A percentile compares a stretch with the other conserved stretches of the same genome.
phyloP scores from a whole-genome alignment of 495 filamentous ascomycete genomes.

The Cudoniella acicularis region DNA sequence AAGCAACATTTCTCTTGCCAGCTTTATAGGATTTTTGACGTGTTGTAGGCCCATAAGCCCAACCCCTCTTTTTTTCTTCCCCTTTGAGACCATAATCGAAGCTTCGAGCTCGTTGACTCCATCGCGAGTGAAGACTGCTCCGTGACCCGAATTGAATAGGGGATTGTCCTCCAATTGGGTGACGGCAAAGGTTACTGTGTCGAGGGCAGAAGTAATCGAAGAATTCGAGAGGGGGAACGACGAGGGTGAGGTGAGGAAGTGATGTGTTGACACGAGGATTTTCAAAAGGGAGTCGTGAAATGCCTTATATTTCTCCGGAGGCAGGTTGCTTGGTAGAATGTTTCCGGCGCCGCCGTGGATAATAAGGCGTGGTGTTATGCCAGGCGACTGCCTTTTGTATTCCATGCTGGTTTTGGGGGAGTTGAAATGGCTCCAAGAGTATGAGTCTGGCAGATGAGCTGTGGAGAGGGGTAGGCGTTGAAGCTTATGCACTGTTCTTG shows the following conservation, averaged over 20 bases:
- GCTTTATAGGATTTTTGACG: slow-evolving; percentile 74
- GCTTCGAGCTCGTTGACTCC: slow-evolving; percentile 87
- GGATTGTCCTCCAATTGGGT: slow-evolving; percentile 72
- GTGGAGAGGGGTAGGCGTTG: no score
- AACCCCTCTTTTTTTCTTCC: slow-evolving; percentile 68
- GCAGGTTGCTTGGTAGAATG: slow-evolving; percentile 65
- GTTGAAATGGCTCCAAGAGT: no score
- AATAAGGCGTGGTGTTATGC: slow-evolving; percentile 20
- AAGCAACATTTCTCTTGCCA: slow-evolving; percentile 70
- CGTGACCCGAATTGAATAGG: slow-evolving; percentile 82
- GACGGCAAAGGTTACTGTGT: slow-evolving; percentile 73
- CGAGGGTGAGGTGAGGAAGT: slow-evolving; percentile 21
- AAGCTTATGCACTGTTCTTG: no score
- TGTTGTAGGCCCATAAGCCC: slow-evolving; percentile 67
- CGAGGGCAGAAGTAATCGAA: slow-evolving; percentile 46
- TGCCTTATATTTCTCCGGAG: slow-evolving; percentile 52
- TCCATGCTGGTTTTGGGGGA: no score
- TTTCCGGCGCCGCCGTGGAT: slow-evolving; percentile 87
- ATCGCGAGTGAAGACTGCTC: slow-evolving; percentile 79
- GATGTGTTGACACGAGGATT: slow-evolving; percentile 37
- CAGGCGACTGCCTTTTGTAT: slow-evolving; percentile 8
- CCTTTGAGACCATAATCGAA: slow-evolving; percentile 82
- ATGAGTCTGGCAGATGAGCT: no score
- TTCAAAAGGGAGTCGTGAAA: slow-evolving; percentile 62
- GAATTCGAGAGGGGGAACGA: slow-evolving; percentile 7